phyloP scores from a whole-genome alignment of 140 eudicot species.

The Eryngium alpinum region DNA sequence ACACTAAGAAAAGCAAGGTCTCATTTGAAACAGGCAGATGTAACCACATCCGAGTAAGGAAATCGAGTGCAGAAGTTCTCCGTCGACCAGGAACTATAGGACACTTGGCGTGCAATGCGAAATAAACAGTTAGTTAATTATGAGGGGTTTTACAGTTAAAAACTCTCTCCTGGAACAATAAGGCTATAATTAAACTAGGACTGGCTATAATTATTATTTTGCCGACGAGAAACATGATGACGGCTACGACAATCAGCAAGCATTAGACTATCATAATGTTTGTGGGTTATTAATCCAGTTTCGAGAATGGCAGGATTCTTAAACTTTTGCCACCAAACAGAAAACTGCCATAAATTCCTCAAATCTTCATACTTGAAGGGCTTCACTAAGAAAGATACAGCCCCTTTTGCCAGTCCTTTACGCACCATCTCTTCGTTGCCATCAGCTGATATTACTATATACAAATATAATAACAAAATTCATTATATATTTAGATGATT shows the following conservation, averaged over 20 bases:
- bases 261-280: background rate
- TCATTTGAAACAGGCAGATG: slow-evolving; percentile 43
- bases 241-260: background rate
- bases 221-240: background rate
- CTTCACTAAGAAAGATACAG: slow-evolving; percentile 27
- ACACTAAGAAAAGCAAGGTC: slow-evolving; percentile 55
- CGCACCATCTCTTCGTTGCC: slow-evolving; percentile 13
- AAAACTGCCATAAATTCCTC: slow-evolving; percentile 29
- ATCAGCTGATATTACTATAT: slow-evolving; percentile 39
- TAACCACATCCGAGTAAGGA: too few relatives aligned
- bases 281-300: background rate
- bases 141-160: slow-evolving; percentile 51
- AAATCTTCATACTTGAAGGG: slow-evolving; percentile 17
- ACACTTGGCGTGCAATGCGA: slow-evolving; percentile 50
- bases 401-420: slow-evolving; percentile 31
- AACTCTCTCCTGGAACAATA: slow-evolving; percentile 30
- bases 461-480: too few relatives aligned
- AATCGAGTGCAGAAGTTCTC: too few relatives aligned
- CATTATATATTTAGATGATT: too few relatives aligned
- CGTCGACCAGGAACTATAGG: slow-evolving; percentile 7
- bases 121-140: slow-evolving; percentile 67
- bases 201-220: slow-evolving; percentile 7
- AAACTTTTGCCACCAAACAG: background rate
- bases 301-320: background rate
- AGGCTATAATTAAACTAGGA: slow-evolving; percentile 32